Evolutionary conservation across 495 filamentous ascomycete species (phyloP), one percentile per base, ranked within the genome.

Genomic region (Massariosphaeria phaeospora): DNA sequence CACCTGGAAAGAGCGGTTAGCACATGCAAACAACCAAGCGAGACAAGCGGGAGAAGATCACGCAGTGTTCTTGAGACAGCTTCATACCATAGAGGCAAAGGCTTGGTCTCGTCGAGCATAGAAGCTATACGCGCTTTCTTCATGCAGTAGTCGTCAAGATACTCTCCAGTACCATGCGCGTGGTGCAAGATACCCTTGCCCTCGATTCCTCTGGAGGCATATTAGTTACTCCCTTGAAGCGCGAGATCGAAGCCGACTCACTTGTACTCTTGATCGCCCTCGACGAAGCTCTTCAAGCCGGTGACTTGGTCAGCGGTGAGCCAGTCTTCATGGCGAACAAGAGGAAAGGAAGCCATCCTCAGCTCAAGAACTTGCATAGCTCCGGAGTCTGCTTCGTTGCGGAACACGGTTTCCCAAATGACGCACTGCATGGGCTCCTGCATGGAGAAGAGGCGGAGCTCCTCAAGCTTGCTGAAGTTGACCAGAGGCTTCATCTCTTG

Each of bases 371-470:
- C 21, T 6, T 42, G 9, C 49, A 60, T 55, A 2, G n/a, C 34
- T 13, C 42, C 38, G 25, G 27, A 24, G 4, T 57, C 54, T 11
- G 43, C 21, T 3, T 43, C 18, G 45, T 46, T 56, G 3, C 52
- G 52, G n/a, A 18, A 61, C 18, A 61, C 39, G 7, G 58, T 52
- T 31, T 61, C 58, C 58, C 58, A 61, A 33, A 61, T 47, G 30
- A 52, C 47, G 2, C 52, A 46, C 39, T 61, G 58, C 40, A 36
- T 56, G 2, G 52, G 34, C n/a, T 46, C 52, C 13, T 25, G 43
- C 58, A 61, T 61, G 26, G 38, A 36, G 21, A 53, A 53, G 39
- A 61, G 50, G 3, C 52, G 38, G 11, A 61, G 31, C 21, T 51
- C 39, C 20, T 46, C 24, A 2, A 61, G 46, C 26, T 56, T 53